phyloP scores from a whole-genome alignment of 2,329 filamentous ascomycete species.

The Cladosporium sp. region DNA sequence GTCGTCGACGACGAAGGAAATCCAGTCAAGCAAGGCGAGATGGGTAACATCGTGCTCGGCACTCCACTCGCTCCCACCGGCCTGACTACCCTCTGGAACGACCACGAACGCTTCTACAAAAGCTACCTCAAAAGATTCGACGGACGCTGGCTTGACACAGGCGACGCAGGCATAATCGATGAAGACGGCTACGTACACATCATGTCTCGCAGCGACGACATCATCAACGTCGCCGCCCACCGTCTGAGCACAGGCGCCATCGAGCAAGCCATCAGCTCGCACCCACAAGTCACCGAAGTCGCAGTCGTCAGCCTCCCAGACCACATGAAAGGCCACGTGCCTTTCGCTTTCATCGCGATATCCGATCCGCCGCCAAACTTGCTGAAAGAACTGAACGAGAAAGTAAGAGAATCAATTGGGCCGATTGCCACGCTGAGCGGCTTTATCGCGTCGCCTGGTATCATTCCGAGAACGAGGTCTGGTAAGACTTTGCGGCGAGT shows the following conservation, averaged over 20 bases:
- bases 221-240: conserved; percentile 95
- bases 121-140: conserved; percentile 81
- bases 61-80: conserved; percentile 82
- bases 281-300: conserved; percentile 76
- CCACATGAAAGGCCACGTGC: conserved; percentile 81
- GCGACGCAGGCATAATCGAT: conserved; percentile 86
- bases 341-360: conserved; percentile 83
- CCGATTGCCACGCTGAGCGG: conserved; percentile 84
- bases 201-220: conserved; percentile 72
- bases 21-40: conserved; percentile 68
- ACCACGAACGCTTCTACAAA: conserved; percentile 81
- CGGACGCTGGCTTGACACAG: conserved; percentile 85
- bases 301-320: conserved; percentile 87
- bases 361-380: conserved; percentile 51
- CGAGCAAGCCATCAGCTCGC: conserved; percentile 84
- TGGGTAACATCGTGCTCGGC: conserved; percentile 89
- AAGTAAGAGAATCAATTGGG: conserved; percentile 79
- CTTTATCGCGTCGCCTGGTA: conserved; percentile 77
- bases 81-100: conserved; percentile 82
- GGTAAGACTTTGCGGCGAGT: conserved; percentile 87
- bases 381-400: conserved; percentile 66
- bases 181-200: conserved; percentile 65
- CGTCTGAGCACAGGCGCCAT: conserved; percentile 85
- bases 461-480: conserved; percentile 90
- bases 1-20: conserved; percentile 78